Evolutionary conservation across 495 filamentous ascomycete species (phyloP), one percentile per base, ranked within the genome.

Genomic region (Achaetomiella virescens): DNA sequence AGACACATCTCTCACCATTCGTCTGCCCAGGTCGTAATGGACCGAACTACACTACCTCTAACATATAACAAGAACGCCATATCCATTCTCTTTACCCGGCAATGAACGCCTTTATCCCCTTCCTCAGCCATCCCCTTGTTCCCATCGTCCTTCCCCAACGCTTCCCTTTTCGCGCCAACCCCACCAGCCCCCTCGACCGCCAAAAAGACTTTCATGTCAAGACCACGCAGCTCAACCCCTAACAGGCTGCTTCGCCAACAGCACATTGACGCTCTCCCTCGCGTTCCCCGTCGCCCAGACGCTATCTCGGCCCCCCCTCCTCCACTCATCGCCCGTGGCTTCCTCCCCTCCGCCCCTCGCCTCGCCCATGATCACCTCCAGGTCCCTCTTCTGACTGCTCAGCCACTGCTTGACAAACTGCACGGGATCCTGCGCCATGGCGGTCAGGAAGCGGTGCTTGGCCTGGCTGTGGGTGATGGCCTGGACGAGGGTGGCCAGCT

Each of bases 361-460:
- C 70, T 97, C 95, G 33, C 93, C 93, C 44, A 92, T 71, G 40
- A 97, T 84, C 10, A 91, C 83, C 67, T 97, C 92, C 48, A 97
- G 75, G 71, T 98, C 93, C 45, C 93, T 73, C 65, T 86, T 87
- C 76, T 98, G 93, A 7, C 83, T 88, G 62, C 83, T 86, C 54
- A 95, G 75, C 93, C 92, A 98, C 60, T 83, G 78, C 49, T 79
- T 80, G 31, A 96, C 75, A 61, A 97, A 96, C 2, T 73, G 80
- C 6, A 84, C 89, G 0, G 93, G 93, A 61, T 97, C 91, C 55
- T 83, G 79, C 53, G 81, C 81, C 63, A 97, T 75, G 2, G 81
- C 76, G 2, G 81, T 81, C 63, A 91, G 83, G 72, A 97, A 97
- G 42, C 82, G 78, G 63, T 95, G 89, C 61, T 91, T 92, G 12